A percentile compares a stretch with the other conserved stretches of the same genome.
Conservation (phyloP, 805 yeast genomes). For the Suhomyces sp. region DNA sequence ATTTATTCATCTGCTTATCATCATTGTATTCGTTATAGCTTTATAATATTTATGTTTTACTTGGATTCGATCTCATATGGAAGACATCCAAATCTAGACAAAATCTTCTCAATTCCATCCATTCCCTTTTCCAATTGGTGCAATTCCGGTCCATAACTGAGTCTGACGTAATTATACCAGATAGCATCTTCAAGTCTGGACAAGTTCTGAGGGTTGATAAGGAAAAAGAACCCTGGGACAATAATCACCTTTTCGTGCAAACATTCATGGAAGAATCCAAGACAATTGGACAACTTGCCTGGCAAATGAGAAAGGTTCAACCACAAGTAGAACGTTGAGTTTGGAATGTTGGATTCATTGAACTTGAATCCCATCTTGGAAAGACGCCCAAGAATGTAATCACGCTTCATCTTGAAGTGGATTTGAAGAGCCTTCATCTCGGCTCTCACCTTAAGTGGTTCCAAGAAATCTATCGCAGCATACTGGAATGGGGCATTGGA, state of each 20-base stretch:
- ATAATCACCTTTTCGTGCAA: conserved; percentile 58
- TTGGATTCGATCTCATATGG: conserved; percentile 34
- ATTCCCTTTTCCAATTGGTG: conserved; percentile 51
- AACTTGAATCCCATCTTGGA: conserved; percentile 54
- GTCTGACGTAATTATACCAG: conserved; percentile 58
- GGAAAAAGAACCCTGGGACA: conserved; percentile 64
- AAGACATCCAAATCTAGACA: conserved; percentile 42
- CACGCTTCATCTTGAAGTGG: conserved; percentile 58
- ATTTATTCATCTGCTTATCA: too few relatives aligned
- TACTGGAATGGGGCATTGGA: conserved; percentile 61
- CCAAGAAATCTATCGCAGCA: conserved; percentile 54
- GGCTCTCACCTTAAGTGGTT: conserved; percentile 47
- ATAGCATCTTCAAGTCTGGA: conserved; percentile 51
- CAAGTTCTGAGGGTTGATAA: conserved; percentile 54
- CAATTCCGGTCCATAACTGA: conserved; percentile 61
- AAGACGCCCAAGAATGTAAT: conserved; percentile 50
- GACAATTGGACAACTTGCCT: conserved; percentile 53
- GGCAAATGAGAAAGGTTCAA: conserved; percentile 55
- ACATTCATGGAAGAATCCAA: conserved; percentile 64
- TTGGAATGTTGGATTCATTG: conserved; percentile 45
- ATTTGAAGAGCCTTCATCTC: conserved; percentile 59
- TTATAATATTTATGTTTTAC: too few relatives aligned
- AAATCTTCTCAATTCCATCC: conserved; percentile 58
- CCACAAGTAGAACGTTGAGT: conserved; percentile 62
- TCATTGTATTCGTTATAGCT: too few relatives aligned